Conservation (phyloP, 257 asterid species). For the Echites panduratus region DNA sequence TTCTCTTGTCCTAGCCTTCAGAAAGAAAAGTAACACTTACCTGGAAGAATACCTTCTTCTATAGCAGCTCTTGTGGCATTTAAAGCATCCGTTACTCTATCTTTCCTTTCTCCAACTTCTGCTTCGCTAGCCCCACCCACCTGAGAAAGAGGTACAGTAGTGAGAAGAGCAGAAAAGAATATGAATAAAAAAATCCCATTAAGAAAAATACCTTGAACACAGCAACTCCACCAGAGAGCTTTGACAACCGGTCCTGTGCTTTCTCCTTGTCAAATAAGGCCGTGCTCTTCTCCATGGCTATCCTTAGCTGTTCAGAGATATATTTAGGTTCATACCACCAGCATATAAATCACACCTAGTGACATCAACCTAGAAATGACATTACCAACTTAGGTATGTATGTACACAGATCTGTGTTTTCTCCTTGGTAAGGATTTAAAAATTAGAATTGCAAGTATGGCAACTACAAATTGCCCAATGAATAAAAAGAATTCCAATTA, state of each 20-base stretch:
- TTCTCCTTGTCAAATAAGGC: slow-evolving; percentile 85
- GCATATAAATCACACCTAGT: neutral
- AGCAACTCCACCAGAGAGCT: slow-evolving; percentile 95
- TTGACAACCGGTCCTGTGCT: slow-evolving; percentile 83
- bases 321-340: neutral
- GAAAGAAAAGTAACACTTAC: slow-evolving; percentile 24
- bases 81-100: slow-evolving; percentile 91
- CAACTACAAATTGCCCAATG: neutral
- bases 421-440: neutral
- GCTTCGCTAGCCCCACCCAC: slow-evolving; percentile 90
- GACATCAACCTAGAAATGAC: neutral
- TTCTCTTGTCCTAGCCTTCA: neutral
- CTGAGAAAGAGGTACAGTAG: slow-evolving; percentile 30
- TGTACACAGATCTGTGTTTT: neutral
- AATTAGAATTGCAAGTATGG: neutral
- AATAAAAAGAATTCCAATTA: neutral
- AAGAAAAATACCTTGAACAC: slow-evolving; percentile 63
- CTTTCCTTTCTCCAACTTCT: slow-evolving; percentile 92
- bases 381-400: neutral
- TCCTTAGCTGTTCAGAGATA: slow-evolving; percentile 51
- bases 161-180: neutral
- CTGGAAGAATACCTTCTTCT: slow-evolving; percentile 93
- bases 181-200: neutral
- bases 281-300: slow-evolving; percentile 56
- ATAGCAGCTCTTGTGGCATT: slow-evolving; percentile 93